Evolutionary conservation across 495 filamentous ascomycete genomes (phyloP).

Genomic region (Hypoxylon lenormandii): DNA sequence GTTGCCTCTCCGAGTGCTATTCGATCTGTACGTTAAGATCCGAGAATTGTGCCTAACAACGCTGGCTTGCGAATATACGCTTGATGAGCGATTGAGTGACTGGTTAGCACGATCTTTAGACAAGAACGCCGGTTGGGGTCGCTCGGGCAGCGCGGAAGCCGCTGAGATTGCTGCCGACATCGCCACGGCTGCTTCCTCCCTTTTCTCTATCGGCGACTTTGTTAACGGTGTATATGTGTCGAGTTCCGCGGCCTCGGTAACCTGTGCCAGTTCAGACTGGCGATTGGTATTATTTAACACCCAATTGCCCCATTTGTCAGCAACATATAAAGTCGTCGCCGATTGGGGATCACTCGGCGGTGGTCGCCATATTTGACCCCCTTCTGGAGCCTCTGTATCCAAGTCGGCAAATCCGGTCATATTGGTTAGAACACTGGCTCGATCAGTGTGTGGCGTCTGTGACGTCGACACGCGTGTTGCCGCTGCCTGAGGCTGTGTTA

Average conservation of each 20-base stretch:
- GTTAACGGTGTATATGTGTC: conserved; percentile 57
- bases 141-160: conserved; percentile 22
- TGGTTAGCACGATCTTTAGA: conserved; percentile 19
- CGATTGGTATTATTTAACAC: conserved; percentile 50
- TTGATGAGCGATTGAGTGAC: conserved; percentile 41
- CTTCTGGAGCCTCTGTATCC: conserved; percentile 47
- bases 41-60: conserved; percentile 22
- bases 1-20: conserved; percentile 34
- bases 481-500: conserved; percentile 39
- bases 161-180: conserved; percentile 47
- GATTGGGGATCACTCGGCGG: conserved; percentile 55
- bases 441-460: conserved; percentile 38
- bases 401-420: conserved; percentile 62
- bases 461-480: conserved; percentile 21
- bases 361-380: conserved; percentile 56
- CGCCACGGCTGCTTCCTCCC: conserved; percentile 46
- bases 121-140: conserved; percentile 36
- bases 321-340: conserved; percentile 56
- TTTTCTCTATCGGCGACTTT: conserved; percentile 56
- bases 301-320: conserved; percentile 63
- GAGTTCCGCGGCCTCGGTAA: conserved; percentile 39
- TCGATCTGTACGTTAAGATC: conserved; percentile 22
- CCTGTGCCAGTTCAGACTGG: conserved; percentile 33
- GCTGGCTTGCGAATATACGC: conserved; percentile 47
- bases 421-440: conserved; percentile 60